phyloP scores from a whole-genome alignment of 306 rosid genomes.

The Medicago lupulina region DNA sequence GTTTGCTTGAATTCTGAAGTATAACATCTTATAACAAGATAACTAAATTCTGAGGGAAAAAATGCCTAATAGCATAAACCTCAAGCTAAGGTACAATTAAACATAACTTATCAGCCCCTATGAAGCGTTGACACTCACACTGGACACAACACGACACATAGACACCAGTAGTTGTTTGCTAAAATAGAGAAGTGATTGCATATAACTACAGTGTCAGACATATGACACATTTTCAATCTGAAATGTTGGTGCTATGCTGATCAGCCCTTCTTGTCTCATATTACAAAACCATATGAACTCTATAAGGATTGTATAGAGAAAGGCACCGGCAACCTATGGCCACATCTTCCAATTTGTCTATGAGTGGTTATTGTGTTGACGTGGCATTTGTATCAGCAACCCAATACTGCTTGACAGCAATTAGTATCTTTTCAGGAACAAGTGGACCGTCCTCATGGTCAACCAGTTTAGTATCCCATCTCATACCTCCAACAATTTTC shows the following conservation, averaged over 20 bases:
- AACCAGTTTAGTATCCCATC: conserved; percentile 90
- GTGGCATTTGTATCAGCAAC: conserved; percentile 75
- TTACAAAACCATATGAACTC: conserved; percentile 42
- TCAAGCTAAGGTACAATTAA: conserved; percentile 31
- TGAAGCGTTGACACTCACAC: neutral
- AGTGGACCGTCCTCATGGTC: conserved; percentile 99
- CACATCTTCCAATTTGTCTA: conserved; percentile 34
- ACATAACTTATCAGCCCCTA: neutral
- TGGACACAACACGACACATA: neutral
- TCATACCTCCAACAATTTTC: conserved; percentile 84
- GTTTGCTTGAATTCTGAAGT: conserved; percentile 36
- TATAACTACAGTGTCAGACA: neutral
- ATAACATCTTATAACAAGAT: conserved; percentile 41
- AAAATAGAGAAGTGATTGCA: neutral
- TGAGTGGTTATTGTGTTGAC: conserved; percentile 50
- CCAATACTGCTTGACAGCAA: conserved; percentile 98
- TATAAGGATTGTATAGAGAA: conserved; percentile 39
- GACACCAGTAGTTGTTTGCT: neutral
- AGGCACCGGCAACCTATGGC: conserved; percentile 30
- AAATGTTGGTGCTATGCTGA: neutral
- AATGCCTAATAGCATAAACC: conserved; percentile 38
- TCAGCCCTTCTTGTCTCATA: conserved; percentile 22
- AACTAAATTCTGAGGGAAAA: conserved; percentile 35
- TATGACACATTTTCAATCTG: neutral
- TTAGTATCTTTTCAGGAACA: conserved; percentile 83